A percentile compares a stretch with the other conserved stretches of the same genome.
These are phyloP conservation scores for Pelargonium fulgidum DNA, from an alignment of 441 rosid species.

Conservation along the genomic window DNA sequence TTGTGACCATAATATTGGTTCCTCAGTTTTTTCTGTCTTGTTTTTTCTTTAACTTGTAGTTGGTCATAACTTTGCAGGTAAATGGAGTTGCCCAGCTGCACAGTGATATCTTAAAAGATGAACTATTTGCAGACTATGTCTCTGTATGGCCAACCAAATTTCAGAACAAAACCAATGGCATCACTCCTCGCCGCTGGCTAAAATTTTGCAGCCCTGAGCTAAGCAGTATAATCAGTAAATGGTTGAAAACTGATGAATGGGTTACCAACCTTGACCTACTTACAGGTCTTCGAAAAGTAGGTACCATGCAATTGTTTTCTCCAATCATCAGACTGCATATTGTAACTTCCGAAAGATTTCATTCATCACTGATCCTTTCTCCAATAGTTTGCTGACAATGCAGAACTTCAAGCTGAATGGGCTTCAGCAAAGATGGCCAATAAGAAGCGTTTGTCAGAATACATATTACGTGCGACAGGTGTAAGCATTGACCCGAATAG, in stretches of 20 bases:
- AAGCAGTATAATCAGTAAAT: slow-evolving; percentile 80
- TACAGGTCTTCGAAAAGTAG: slow-evolving; percentile 74
- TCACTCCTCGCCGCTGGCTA: slow-evolving; percentile 96
- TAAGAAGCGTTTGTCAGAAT: slow-evolving; percentile 74
- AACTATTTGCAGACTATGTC: slow-evolving; percentile 87
- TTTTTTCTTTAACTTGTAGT: slow-evolving; percentile 12
- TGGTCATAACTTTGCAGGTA: slow-evolving; percentile 44
- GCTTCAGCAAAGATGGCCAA: slow-evolving; percentile 86
- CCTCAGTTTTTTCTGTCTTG: neutral
- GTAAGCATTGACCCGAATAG: slow-evolving; percentile 70
- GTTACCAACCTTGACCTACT: slow-evolving; percentile 82
- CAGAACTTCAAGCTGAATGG: slow-evolving; percentile 82
- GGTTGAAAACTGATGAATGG: slow-evolving; percentile 91
- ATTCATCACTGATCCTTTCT: slow-evolving; percentile 26
- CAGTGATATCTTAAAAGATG: slow-evolving; percentile 84
- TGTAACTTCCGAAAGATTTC: slow-evolving; percentile 14
- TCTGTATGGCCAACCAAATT: slow-evolving; percentile 90
- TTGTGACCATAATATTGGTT: too few relatives aligned
- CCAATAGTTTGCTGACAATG: slow-evolving; percentile 70
- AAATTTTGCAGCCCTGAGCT: slow-evolving; percentile 94
- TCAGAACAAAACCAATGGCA: slow-evolving; percentile 95
- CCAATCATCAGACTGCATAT: slow-evolving; percentile 9
- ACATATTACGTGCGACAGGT: slow-evolving; percentile 68
- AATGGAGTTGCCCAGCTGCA: slow-evolving; percentile 98
- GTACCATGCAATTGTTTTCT: slow-evolving; percentile 16